phyloP scores from a whole-genome alignment of 1,284 basidiomycete genomes.

The Laetiporus sulphureus region DNA sequence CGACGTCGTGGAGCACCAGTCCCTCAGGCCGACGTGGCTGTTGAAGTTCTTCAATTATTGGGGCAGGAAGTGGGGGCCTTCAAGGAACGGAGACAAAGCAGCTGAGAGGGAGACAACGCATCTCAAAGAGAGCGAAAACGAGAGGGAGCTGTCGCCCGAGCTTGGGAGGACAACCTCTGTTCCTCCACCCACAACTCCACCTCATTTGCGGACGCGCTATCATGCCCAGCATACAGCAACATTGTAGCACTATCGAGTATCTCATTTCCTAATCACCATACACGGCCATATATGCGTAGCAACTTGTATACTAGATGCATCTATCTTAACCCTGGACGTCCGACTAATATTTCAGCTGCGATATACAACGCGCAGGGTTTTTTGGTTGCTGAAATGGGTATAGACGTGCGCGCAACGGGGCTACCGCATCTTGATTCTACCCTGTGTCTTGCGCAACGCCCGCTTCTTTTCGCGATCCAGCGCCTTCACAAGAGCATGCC shows the following conservation, averaged over 20 bases:
- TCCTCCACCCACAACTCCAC: background rate
- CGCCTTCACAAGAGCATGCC: constrained; percentile 31
- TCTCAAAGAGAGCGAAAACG: background rate
- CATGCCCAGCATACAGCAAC: background rate
- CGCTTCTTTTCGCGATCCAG: constrained; percentile 75
- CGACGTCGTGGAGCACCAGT: constrained; percentile 49
- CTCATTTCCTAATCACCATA: background rate
- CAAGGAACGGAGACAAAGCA: constrained; percentile 15
- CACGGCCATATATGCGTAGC: constrained; percentile 14
- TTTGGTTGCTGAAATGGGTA: background rate
- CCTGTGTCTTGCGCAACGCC: constrained; percentile 59
- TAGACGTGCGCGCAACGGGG: background rate
- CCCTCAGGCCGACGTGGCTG: constrained; percentile 68
- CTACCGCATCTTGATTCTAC: constrained; percentile 47
- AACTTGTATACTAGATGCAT: constrained; percentile 22
- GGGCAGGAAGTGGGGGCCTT: constrained; percentile 39
- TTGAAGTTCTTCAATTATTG: constrained; percentile 68
- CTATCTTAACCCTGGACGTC: constrained; percentile 15
- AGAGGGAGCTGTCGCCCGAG: constrained; percentile 3
- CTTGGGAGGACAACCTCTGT: constrained; percentile 1
- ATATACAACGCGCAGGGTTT: background rate
- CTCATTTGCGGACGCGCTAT: background rate
- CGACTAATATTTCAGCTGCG: constrained; percentile 1
- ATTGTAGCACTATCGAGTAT: background rate
- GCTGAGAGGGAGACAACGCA: constrained; percentile 3